Percentiles rank a stretch among this genome's conserved stretches.
These are phyloP conservation scores for Pseudopithomyces maydicus DNA, from an alignment of 2,329 filamentous ascomycete species.

Conservation along the genomic window DNA sequence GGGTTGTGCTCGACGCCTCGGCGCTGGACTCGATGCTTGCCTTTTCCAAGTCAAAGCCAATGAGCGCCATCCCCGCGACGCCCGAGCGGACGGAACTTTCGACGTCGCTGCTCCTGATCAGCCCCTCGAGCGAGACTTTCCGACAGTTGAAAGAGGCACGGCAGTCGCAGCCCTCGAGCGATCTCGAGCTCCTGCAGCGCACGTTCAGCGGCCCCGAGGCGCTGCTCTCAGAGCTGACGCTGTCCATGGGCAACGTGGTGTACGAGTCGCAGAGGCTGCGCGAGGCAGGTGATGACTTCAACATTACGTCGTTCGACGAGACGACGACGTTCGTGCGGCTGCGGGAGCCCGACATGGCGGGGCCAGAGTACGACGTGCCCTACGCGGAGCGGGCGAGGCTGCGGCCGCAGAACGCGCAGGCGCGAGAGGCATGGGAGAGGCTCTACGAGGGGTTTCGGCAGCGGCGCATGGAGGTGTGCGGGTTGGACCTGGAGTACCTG, in stretches of 20 bases:
- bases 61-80: conserved; percentile 42
- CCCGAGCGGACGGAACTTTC: conserved; percentile 36
- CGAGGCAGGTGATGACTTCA: conserved; percentile 44
- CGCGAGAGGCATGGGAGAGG: conserved; percentile 55
- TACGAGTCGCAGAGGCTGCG: conserved; percentile 43
- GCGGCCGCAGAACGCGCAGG: conserved; percentile 52
- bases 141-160: conserved; percentile 37
- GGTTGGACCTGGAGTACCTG: conserved; percentile 55
- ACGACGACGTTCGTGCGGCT: conserved; percentile 54
- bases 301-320: conserved; percentile 50
- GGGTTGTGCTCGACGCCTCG: conserved; percentile 52
- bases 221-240: conserved; percentile 46
- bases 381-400: conserved; percentile 47
- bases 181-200: conserved; percentile 40
- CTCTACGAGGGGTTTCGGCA: conserved; percentile 57
- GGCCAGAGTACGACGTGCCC: conserved; percentile 57
- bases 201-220: conserved; percentile 36
- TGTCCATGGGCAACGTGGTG: conserved; percentile 45
- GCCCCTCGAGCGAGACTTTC: conserved; percentile 40
- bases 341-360: conserved; percentile 54
- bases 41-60: conserved; percentile 43
- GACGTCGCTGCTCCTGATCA: conserved; percentile 45
- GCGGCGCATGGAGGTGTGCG: conserved; percentile 58
- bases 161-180: conserved; percentile 27
- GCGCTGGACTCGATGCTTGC: conserved; percentile 52